phyloP scores from a whole-genome alignment of 352 stramenopile species.

The Phytophthora pinifolia region DNA sequence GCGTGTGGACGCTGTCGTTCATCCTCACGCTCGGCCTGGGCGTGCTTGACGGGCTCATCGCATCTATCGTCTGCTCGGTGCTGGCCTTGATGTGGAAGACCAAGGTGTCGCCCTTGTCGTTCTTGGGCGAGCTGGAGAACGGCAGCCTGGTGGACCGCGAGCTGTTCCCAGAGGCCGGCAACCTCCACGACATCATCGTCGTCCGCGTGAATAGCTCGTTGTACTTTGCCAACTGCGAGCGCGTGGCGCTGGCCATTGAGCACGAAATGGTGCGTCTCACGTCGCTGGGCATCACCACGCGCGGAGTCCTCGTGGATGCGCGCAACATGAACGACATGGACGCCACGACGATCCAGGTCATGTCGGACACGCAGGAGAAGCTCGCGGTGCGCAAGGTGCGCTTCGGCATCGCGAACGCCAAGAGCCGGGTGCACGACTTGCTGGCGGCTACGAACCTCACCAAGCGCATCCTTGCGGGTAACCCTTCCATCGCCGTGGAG shows the following conservation, averaged over 20 bases:
- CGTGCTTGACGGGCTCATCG: conserved; percentile 43
- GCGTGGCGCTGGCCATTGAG: conserved; percentile 36
- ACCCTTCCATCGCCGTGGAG: conserved; percentile 18
- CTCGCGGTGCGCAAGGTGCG: conserved; percentile 35
- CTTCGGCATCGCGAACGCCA: conserved; percentile 42
- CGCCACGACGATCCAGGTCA: conserved; percentile 50
- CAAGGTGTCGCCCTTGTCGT: conserved; percentile 31
- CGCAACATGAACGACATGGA: conserved; percentile 53
- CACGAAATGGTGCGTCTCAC: conserved; percentile 33
- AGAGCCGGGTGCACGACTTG: conserved; percentile 34
- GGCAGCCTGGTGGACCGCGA: conserved; percentile 34
- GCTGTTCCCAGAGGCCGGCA: conserved; percentile 23
- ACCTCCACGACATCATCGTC: conserved; percentile 32
- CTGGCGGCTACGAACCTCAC: conserved; percentile 39
- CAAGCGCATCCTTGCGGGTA: conserved; percentile 31
- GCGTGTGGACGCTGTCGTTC: conserved; percentile 46
- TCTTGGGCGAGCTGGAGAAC: conserved; percentile 38
- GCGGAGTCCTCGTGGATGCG: conserved; percentile 42
- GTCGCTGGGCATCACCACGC: conserved; percentile 19
- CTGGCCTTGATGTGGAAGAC: conserved; percentile 54
- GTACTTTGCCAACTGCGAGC: conserved; percentile 54
- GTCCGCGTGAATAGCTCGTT: conserved; percentile 48
- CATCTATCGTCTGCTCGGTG: conserved; percentile 46
- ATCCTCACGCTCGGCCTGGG: conserved; percentile 42
- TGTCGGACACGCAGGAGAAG: conserved; percentile 55